Evolutionary conservation across 345 rosid species (phyloP), one percentile per base, ranked within the genome.

Genomic region (Brassica rapa): DNA sequence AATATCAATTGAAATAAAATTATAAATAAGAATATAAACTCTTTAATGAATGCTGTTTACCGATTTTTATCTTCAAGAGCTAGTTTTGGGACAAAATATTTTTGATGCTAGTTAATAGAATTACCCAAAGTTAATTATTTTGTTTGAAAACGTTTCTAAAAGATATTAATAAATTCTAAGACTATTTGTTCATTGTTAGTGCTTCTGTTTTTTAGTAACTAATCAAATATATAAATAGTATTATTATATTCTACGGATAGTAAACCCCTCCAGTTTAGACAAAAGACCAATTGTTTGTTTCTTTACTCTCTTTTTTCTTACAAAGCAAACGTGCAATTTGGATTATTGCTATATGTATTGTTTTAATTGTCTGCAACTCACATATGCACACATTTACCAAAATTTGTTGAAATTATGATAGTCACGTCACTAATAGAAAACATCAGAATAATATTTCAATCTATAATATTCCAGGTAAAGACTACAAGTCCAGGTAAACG

Each of bases 401-500:
- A 30, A 39, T 39, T 63, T 30, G 37, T 8, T 3, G 43, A 8
- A 15, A 33, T 15, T 8, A 32, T 33, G 24, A 63, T 61, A 61
- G 15, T 24, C 3, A 25, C 35, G 15, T 43, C 51, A 12, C 15
- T 12, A 43, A 43, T 43, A 43, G 51, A 46, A 46, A 12, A 11
- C 15, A 46, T 46, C 53, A 46, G 4, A 46, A 12, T 12, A 4
- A 46, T 46, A 46, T 14, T 46, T 46, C 53, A 46, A 46, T 46
- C 14, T 46, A 46, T 46, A 46, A 11, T 46, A 46, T 46, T 46
- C 53, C 53, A 12, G 19, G 16, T 49, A 49, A 23, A 41, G 10
- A 12, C 59, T 14, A 68, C 37, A 68, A 68, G 59, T 46, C 59
- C 37, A 1, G 60, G 71, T 68, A 29, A 46, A 46, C 30, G 39